Conservation (phyloP, 1,284 basidiomycete species). For the Leccinum griseonigrum region DNA sequence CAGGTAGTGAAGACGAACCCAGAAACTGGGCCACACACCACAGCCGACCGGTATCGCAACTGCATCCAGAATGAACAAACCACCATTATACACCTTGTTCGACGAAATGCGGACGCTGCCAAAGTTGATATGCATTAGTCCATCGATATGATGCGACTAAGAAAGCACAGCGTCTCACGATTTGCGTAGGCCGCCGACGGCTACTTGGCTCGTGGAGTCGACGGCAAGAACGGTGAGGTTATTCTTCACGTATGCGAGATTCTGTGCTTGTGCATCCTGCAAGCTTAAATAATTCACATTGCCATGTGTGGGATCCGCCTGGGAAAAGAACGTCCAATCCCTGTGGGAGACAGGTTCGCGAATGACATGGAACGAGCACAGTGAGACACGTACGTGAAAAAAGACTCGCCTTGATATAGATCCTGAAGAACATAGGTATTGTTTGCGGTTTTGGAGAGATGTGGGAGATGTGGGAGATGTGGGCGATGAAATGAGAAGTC, state of each 20-base stretch:
- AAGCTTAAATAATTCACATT: slow-evolving; percentile 52
- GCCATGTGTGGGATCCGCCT: slow-evolving; percentile 62
- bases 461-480: background rate
- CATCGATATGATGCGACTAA: slow-evolving; percentile 14
- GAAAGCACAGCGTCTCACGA: slow-evolving; percentile 47
- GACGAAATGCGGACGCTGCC: slow-evolving; percentile 67
- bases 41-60: slow-evolving; percentile 74
- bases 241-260: slow-evolving; percentile 52
- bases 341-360: slow-evolving; percentile 31
- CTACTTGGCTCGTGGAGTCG: slow-evolving; percentile 51
- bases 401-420: slow-evolving; percentile 14
- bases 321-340: slow-evolving; percentile 56
- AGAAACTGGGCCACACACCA: slow-evolving; percentile 63
- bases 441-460: background rate
- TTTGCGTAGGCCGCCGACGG: slow-evolving; percentile 52
- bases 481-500: background rate
- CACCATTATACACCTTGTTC: slow-evolving; percentile 59
- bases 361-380: background rate
- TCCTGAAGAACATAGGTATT: slow-evolving; percentile 15
- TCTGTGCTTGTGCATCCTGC: slow-evolving; percentile 43
- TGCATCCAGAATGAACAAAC: slow-evolving; percentile 78
- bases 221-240: slow-evolving; percentile 56
- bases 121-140: slow-evolving; percentile 4
- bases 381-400: slow-evolving; percentile 22
- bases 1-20: slow-evolving; percentile 47